These are phyloP conservation scores for Marsdenia floribunda DNA, from an alignment of 257 asterid species.

Conservation along the genomic window DNA sequence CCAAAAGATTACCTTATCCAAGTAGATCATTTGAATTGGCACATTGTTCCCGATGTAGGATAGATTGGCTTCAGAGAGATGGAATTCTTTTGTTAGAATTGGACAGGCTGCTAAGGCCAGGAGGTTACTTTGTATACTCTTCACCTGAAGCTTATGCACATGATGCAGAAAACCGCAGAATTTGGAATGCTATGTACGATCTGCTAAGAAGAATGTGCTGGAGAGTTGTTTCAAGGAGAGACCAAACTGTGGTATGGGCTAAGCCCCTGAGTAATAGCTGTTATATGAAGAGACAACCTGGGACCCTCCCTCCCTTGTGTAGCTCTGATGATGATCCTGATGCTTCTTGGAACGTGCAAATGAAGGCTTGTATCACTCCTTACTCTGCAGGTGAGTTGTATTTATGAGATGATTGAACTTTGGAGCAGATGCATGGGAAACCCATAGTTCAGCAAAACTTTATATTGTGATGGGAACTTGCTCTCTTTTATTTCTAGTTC, in stretches of 20 bases:
- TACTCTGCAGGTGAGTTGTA: slow-evolving; percentile 62
- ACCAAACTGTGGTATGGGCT: slow-evolving; percentile 91
- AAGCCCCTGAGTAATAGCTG: slow-evolving; percentile 80
- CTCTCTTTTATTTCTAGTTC: not conserved
- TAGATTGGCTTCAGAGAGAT: slow-evolving; percentile 96
- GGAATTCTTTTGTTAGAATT: slow-evolving; percentile 82
- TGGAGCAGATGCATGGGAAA: not conserved
- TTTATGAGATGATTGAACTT: slow-evolving; percentile 6
- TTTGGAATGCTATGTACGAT: slow-evolving; percentile 73
- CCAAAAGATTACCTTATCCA: slow-evolving; percentile 83
- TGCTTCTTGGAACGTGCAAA: slow-evolving; percentile 67
- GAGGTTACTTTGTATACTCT: slow-evolving; percentile 87
- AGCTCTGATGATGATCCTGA: slow-evolving; percentile 77
- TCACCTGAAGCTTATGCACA: slow-evolving; percentile 95
- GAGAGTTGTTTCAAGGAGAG: slow-evolving; percentile 74
- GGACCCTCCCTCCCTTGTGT: slow-evolving; percentile 65
- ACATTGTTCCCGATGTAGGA: slow-evolving; percentile 93
- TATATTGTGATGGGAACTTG: not conserved
- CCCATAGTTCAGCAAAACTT: not conserved
- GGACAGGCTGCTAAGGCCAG: slow-evolving; percentile 90
- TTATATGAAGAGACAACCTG: slow-evolving; percentile 56
- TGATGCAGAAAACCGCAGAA: slow-evolving; percentile 70
- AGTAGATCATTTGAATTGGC: slow-evolving; percentile 91
- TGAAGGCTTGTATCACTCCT: slow-evolving; percentile 88
- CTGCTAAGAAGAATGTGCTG: slow-evolving; percentile 85